Evolutionary conservation across 768 basidiomycete genomes (phyloP).

Genomic region (Melanogaster broomeanus): DNA sequence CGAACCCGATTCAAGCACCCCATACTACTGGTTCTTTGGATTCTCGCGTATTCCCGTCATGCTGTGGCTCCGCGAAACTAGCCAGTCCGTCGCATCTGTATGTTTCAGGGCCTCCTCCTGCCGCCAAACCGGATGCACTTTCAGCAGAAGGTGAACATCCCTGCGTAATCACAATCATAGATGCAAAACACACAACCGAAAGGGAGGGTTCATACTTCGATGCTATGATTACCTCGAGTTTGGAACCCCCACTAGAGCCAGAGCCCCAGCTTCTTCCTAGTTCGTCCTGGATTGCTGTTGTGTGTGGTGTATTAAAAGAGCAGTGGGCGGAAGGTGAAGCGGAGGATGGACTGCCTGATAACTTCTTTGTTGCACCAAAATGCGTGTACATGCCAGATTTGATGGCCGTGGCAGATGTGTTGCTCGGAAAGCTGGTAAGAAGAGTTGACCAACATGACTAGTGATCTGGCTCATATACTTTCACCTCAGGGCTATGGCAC

Average conservation of each 20-base stretch:
- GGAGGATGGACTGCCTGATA: constrained; percentile 51
- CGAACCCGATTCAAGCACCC: background rate
- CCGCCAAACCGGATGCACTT: constrained; percentile 33
- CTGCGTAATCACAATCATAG: background rate
- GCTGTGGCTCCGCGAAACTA: constrained; percentile 27
- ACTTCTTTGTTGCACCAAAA: constrained; percentile 74
- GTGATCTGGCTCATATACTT: background rate
- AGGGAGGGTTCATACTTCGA: background rate
- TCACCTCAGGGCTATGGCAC: constrained; percentile 71
- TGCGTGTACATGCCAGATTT: constrained; percentile 85
- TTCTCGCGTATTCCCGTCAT: constrained; percentile 17
- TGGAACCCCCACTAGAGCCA: constrained; percentile 10
- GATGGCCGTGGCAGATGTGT: constrained; percentile 69
- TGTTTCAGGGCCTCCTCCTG: constrained; percentile 60
- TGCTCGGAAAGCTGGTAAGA: constrained; percentile 74
- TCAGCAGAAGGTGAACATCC: background rate
- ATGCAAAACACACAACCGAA: background rate
- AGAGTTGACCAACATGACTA: background rate
- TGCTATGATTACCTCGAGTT: background rate
- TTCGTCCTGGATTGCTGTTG: constrained; percentile 73
- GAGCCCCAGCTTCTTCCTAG: constrained; percentile 58
- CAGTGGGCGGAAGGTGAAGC: constrained; percentile 39
- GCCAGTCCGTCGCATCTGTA: constrained; percentile 56
- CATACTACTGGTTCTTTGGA: background rate
- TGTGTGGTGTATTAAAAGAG: constrained; percentile 71